Conservation (phyloP, 805 yeast genomes). For the Candida pseudofarinosa region DNA sequence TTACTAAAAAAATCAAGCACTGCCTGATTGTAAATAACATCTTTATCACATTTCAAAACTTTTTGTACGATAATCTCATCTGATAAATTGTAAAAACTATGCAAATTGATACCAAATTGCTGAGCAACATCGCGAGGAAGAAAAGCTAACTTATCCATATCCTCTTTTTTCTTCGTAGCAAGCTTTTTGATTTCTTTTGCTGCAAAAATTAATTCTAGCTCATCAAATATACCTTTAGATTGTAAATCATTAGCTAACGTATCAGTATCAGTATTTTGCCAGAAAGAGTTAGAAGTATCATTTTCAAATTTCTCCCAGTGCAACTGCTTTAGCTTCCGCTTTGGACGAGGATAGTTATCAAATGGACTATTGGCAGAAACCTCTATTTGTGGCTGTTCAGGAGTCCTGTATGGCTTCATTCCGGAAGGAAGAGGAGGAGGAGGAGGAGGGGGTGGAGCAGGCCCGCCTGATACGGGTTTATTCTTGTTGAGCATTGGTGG, state of each 20-base stretch:
- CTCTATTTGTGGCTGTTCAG: slow-evolving; percentile 1
- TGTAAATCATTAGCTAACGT: slow-evolving; percentile 46
- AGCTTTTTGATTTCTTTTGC: slow-evolving; percentile 49
- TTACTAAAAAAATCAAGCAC: slow-evolving; percentile 67
- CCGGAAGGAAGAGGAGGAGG: slow-evolving; percentile 25
- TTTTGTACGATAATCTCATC: slow-evolving; percentile 53
- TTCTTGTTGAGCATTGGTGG: slow-evolving; percentile 13
- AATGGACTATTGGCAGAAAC: slow-evolving; percentile 22
- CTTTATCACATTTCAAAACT: slow-evolving; percentile 58
- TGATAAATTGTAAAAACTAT: slow-evolving; percentile 49
- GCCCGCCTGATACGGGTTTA: slow-evolving; percentile 14
- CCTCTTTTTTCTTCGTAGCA: slow-evolving; percentile 40
- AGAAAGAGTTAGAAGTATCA: slow-evolving; percentile 52
- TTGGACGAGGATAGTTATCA: slow-evolving; percentile 54
- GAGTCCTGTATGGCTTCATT: slow-evolving; percentile 1
- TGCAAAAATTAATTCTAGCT: slow-evolving; percentile 57
- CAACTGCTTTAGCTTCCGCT: slow-evolving; percentile 64
- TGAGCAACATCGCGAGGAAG: slow-evolving; percentile 71
- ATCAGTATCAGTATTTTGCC: slow-evolving; percentile 49
- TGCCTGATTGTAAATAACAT: slow-evolving; percentile 48
- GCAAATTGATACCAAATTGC: slow-evolving; percentile 76
- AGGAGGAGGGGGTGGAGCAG: slow-evolving; percentile 21
- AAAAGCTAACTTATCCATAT: slow-evolving; percentile 47
- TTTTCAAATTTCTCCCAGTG: slow-evolving; percentile 77
- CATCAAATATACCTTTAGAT: slow-evolving; percentile 60